These are phyloP conservation scores for Citrus inodora DNA, from an alignment of 345 rosid species.

Conservation along the genomic window DNA sequence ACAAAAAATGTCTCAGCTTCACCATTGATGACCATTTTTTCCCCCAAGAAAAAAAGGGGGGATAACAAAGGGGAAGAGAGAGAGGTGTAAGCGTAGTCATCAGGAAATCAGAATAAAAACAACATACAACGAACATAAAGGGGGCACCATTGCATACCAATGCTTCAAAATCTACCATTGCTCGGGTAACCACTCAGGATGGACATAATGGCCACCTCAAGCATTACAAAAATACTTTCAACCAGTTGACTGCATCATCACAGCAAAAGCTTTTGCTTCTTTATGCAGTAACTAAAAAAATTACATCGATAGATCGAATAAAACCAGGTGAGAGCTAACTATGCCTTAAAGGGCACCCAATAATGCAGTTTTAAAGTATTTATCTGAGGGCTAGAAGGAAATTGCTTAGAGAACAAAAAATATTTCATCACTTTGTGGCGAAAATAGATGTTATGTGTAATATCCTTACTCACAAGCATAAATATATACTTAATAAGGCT, in stretches of 20 bases:
- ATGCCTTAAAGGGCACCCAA: neutral
- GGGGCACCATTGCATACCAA: neutral
- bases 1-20: neutral
- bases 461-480: neutral
- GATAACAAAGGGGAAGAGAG: neutral
- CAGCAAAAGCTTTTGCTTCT: conserved; percentile 31
- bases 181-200: conserved; percentile 69
- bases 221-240: conserved; percentile 29
- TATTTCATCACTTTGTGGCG: neutral
- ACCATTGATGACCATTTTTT: neutral
- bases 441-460: neutral
- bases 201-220: conserved; percentile 38
- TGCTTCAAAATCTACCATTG: conserved; percentile 8
- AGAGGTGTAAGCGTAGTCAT: neutral
- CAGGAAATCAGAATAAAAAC: neutral
- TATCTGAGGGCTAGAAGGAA: neutral
- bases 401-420: neutral
- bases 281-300: neutral
- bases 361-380: neutral
- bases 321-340: neutral
- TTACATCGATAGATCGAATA: neutral
- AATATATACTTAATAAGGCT: neutral
- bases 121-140: neutral
- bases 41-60: neutral
- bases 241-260: conserved; percentile 33